These are phyloP conservation scores for Phytophthora sp. DNA, from an alignment of 352 stramenopile species.

Conservation along the genomic window DNA sequence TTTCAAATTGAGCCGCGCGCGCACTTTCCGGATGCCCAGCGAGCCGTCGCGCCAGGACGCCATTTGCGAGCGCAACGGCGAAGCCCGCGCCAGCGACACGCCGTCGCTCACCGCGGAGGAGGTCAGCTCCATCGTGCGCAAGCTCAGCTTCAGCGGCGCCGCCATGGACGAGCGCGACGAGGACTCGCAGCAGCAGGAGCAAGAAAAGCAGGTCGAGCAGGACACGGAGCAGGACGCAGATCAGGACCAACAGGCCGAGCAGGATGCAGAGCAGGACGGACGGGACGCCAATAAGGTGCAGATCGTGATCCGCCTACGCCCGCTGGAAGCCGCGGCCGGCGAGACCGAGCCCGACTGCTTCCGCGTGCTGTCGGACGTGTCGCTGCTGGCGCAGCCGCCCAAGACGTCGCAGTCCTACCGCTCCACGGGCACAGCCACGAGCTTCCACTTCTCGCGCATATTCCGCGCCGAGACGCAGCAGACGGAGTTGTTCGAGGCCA, in stretches of 20 bases:
- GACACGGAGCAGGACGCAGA: conserved; percentile 14
- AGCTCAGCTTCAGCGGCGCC: conserved; percentile 71
- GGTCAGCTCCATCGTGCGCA: conserved; percentile 38
- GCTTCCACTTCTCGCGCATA: conserved; percentile 88
- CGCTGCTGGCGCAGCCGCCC: conserved; percentile 67
- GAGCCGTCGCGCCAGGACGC: conserved; percentile 27
- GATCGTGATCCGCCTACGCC: conserved; percentile 77
- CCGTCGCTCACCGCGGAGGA: conserved; percentile 18
- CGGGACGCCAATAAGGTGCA: conserved; percentile 36
- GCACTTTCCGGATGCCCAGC: neutral
- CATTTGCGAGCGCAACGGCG: conserved; percentile 27
- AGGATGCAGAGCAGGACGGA: conserved; percentile 6
- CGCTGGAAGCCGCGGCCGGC: conserved; percentile 23
- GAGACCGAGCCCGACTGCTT: conserved; percentile 55
- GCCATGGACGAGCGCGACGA: conserved; percentile 39
- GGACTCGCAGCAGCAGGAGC: neutral
- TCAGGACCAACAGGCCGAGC: conserved; percentile 9
- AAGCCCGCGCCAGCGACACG: conserved; percentile 9
- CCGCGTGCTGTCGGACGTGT: conserved; percentile 66
- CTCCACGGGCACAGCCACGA: conserved; percentile 75
- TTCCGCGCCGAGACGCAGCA: conserved; percentile 85
- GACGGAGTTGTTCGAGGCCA: conserved; percentile 91
- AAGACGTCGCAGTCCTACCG: conserved; percentile 80
- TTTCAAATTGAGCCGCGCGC: neutral
- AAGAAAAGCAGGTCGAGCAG: neutral